Evolutionary conservation across 345 rosid genomes (phyloP).

Genomic region (Eucalyptus rudis): DNA sequence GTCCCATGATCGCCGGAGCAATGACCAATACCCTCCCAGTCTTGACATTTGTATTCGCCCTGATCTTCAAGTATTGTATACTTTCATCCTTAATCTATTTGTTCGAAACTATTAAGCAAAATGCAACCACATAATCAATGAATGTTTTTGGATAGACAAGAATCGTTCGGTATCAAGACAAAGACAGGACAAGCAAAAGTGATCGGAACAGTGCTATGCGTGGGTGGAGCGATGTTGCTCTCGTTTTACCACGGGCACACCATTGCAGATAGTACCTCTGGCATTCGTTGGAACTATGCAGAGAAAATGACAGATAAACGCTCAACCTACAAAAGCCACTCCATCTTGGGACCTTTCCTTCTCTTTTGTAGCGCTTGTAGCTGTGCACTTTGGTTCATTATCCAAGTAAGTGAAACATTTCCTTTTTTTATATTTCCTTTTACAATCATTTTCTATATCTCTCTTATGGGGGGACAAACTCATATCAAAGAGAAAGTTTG

Average conservation of each 20-base stretch:
- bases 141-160: conserved; percentile 38
- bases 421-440: not conserved
- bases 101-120: not conserved
- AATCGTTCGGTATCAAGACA: conserved; percentile 42
- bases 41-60: conserved; percentile 65
- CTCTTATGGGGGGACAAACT: not conserved
- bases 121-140: not conserved
- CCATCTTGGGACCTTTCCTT: conserved; percentile 50
- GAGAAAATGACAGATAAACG: conserved; percentile 7
- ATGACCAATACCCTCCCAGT: conserved; percentile 71
- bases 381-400: conserved; percentile 74
- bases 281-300: conserved; percentile 70
- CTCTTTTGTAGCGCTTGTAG: conserved; percentile 41
- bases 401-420: conserved; percentile 41
- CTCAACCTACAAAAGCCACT: conserved; percentile 13
- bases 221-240: conserved; percentile 85
- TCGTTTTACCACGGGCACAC: conserved; percentile 74
- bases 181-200: conserved; percentile 71
- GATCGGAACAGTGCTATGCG: conserved; percentile 63
- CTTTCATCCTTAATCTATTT: not conserved
- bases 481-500: not conserved
- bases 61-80: conserved; percentile 40
- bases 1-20: conserved; percentile 85
- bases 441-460: not conserved
- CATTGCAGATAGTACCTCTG: conserved; percentile 43